Evolutionary conservation across 495 filamentous ascomycete species (phyloP).

Genomic region (Sporormia fimetaria): DNA sequence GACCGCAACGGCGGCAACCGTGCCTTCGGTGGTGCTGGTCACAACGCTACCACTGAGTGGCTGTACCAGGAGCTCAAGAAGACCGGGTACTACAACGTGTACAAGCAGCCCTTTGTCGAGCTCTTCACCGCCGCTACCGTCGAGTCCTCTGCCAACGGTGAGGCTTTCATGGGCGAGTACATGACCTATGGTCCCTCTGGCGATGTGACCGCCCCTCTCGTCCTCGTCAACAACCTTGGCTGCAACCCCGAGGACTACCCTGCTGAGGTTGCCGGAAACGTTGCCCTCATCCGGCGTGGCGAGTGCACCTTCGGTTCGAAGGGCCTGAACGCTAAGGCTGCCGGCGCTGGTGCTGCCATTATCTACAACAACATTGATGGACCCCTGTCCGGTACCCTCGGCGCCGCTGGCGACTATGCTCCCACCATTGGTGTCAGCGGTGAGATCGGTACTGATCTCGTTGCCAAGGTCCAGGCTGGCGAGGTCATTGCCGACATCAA

Average conservation of each 20-base stretch:
- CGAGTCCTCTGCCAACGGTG: conserved; percentile 19
- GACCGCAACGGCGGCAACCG: conserved; percentile 43
- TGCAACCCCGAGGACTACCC: conserved; percentile 48
- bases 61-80: conserved; percentile 43
- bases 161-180: conserved; percentile 1
- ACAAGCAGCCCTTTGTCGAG: conserved; percentile 46
- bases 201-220: conserved; percentile 37
- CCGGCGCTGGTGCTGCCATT: conserved; percentile 47
- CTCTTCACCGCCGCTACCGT: conserved; percentile 27
- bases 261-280: conserved; percentile 40
- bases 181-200: conserved; percentile 42
- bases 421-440: conserved; percentile 45
- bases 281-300: conserved; percentile 55
- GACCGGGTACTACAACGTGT: conserved; percentile 49
- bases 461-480: conserved; percentile 35
- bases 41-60: conserved; percentile 54
- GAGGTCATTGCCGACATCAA: conserved; percentile 21
- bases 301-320: conserved; percentile 51
- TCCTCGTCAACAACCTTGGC: conserved; percentile 44
- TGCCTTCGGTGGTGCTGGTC: conserved; percentile 50
- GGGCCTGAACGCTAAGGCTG: conserved; percentile 45
- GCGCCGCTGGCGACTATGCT: conserved; percentile 39
- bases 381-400: conserved; percentile 45
- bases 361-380: conserved; percentile 58
- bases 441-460: conserved; percentile 41